Percentiles rank a stretch among this genome's conserved stretches.
Evolutionary conservation across 306 rosid species (phyloP).

Genomic region (Acacia acuminata): DNA sequence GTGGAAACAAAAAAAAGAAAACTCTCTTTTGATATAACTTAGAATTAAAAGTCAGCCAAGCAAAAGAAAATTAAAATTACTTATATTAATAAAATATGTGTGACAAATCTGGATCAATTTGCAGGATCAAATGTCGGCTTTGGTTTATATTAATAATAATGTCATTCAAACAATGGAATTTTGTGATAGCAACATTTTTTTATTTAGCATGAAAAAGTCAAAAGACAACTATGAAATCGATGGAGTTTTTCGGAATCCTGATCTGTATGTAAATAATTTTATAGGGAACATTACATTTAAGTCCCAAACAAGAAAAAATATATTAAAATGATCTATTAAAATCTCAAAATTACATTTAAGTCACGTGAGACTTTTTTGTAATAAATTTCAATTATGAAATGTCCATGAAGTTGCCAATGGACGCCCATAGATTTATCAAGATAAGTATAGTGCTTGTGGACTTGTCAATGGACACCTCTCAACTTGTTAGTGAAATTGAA

Average conservation of each 20-base stretch:
- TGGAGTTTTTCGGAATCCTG: not conserved
- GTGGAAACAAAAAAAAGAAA: not conserved
- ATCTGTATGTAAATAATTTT: not conserved
- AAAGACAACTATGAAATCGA: not conserved
- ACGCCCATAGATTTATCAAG: too few relatives aligned
- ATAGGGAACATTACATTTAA: too few relatives aligned
- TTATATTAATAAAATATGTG: not conserved
- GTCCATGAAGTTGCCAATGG: too few relatives aligned
- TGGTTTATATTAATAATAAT: not conserved
- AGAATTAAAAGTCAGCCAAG: not conserved
- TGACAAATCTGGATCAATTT: not conserved
- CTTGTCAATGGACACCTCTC: too few relatives aligned
- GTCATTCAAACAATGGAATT: not conserved
- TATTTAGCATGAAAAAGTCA: not conserved
- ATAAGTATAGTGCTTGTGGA: too few relatives aligned
- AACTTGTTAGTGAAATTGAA: too few relatives aligned
- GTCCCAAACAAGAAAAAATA: too few relatives aligned
- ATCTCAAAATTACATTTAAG: too few relatives aligned
- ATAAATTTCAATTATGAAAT: too few relatives aligned
- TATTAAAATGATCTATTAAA: too few relatives aligned
- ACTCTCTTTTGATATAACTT: not conserved
- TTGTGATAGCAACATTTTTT: not conserved
- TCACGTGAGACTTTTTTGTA: too few relatives aligned
- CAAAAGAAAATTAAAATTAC: not conserved
- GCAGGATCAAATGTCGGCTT: not conserved